A percentile compares a stretch with the other conserved stretches of the same genome.
These are phyloP conservation scores for Pythium aphanidermatum DNA, from an alignment of 352 stramenopile genomes.

Conservation along the genomic window DNA sequence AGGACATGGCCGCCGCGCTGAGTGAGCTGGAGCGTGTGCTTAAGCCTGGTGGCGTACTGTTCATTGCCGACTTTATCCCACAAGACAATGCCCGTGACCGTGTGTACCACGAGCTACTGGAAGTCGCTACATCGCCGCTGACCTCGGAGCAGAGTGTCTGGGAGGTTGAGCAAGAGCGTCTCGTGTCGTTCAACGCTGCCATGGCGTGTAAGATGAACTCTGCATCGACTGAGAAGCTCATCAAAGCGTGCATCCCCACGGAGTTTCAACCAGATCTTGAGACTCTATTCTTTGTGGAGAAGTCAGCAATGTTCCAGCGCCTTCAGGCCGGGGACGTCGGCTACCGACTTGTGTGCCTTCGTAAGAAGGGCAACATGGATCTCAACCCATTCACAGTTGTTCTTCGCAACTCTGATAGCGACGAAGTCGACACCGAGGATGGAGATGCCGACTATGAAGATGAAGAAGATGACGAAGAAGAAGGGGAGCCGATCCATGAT, in stretches of 20 bases:
- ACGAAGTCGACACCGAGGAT: constrained; percentile 25
- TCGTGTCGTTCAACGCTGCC: constrained; percentile 18
- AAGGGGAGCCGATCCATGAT: constrained; percentile 61
- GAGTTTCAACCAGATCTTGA: constrained; percentile 21
- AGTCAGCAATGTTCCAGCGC: constrained; percentile 13
- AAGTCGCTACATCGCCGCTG: constrained; percentile 9
- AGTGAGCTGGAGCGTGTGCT: constrained; percentile 56
- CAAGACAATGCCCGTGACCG: constrained; percentile 16
- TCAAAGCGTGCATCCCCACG: constrained; percentile 11
- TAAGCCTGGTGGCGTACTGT: constrained; percentile 47
- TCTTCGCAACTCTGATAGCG: constrained; percentile 14
- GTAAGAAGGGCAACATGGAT: constrained; percentile 9
- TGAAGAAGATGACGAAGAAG: constrained; percentile 23
- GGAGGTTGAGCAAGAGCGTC: constrained; percentile 19
- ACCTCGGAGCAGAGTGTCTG: constrained; percentile 5
- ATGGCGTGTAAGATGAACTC: constrained; percentile 26
- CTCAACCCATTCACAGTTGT: constrained; percentile 9
- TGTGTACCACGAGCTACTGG: constrained; percentile 19
- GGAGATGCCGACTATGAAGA: constrained; percentile 23
- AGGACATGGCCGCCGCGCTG: constrained; percentile 32
- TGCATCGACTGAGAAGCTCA: constrained; percentile 9
- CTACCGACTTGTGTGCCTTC: constrained; percentile 21
- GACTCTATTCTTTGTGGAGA: constrained; percentile 24
- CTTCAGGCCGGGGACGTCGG: constrained; percentile 20
- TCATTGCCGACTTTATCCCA: constrained; percentile 68